These are phyloP conservation scores for Amanita molliuscula DNA, from an alignment of 768 basidiomycete genomes.

Conservation along the genomic window DNA sequence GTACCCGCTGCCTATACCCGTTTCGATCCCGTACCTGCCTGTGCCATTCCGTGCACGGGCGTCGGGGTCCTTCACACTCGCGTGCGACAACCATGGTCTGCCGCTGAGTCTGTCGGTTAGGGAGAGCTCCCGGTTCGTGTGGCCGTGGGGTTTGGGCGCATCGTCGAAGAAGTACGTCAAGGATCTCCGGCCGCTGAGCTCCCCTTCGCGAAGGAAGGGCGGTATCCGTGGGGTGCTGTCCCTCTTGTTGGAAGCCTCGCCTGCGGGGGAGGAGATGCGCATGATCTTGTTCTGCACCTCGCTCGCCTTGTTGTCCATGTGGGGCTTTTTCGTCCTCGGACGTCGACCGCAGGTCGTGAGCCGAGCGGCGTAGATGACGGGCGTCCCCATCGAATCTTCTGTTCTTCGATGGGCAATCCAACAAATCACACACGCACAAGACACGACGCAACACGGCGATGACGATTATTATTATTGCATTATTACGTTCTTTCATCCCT, in stretches of 20 bases:
- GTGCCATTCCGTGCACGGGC: conserved; percentile 33
- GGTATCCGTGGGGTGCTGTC: conserved; percentile 30
- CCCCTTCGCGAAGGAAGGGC: conserved; percentile 25
- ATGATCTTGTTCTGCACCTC: conserved; percentile 44
- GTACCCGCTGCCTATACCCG: conserved; percentile 40
- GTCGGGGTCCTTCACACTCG: conserved; percentile 47
- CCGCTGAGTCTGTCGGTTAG: conserved; percentile 41
- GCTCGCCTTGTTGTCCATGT: conserved; percentile 37
- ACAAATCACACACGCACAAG: too few species aligned
- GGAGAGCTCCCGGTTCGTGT: conserved; percentile 36
- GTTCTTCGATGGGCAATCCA: too few species aligned
- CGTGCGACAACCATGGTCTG: conserved; percentile 54
- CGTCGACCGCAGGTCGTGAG: background rate
- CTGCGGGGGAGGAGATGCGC: conserved; percentile 62
- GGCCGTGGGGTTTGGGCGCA: conserved; percentile 39
- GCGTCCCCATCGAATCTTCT: too few species aligned
- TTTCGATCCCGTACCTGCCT: conserved; percentile 28
- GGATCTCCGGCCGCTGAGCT: conserved; percentile 29
- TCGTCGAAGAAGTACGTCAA: conserved; percentile 26
- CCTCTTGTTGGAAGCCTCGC: conserved; percentile 44
- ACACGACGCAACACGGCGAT: too few species aligned
- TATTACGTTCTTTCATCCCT: too few species aligned
- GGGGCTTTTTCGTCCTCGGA: conserved; percentile 25
- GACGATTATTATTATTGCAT: too few species aligned
- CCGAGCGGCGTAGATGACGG: background rate